These are phyloP conservation scores for Medicago arabica DNA, from an alignment of 306 rosid species.

Conservation along the genomic window DNA sequence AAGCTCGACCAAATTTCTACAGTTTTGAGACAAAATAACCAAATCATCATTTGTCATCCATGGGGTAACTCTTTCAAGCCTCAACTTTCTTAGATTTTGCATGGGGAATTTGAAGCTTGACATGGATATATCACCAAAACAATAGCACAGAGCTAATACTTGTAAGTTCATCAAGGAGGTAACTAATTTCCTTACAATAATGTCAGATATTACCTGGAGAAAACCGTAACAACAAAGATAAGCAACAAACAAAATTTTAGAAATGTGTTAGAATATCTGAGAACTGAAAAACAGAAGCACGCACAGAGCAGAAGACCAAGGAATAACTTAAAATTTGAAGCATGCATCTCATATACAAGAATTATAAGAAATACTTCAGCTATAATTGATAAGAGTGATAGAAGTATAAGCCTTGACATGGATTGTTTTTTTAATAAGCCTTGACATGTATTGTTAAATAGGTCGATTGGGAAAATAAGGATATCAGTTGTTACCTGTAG, in stretches of 20 bases:
- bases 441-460: conserved; percentile 16
- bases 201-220: conserved; percentile 76
- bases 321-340: conserved; percentile 29
- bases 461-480: not conserved
- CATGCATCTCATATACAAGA: conserved; percentile 24
- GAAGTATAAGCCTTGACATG: conserved; percentile 28
- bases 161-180: conserved; percentile 62
- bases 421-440: conserved; percentile 16
- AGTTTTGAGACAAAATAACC: conserved; percentile 62
- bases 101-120: conserved; percentile 60
- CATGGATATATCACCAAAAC: conserved; percentile 79
- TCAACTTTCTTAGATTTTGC: conserved; percentile 65
- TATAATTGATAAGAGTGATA: conserved; percentile 21
- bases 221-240: conserved; percentile 35
- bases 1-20: conserved; percentile 69
- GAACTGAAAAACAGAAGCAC: conserved; percentile 27
- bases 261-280: conserved; percentile 28
- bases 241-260: conserved; percentile 19
- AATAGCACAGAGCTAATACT: conserved; percentile 73
- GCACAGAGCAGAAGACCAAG: conserved; percentile 17
- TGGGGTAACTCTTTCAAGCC: conserved; percentile 78
- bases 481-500: conserved; percentile 68
- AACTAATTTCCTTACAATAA: conserved; percentile 47
- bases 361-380: conserved; percentile 23
- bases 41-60: conserved; percentile 83